Evolutionary conservation across 352 stramenopile genomes (phyloP), one percentile per base, ranked within the genome.

Genomic region (Pythium biforme): DNA sequence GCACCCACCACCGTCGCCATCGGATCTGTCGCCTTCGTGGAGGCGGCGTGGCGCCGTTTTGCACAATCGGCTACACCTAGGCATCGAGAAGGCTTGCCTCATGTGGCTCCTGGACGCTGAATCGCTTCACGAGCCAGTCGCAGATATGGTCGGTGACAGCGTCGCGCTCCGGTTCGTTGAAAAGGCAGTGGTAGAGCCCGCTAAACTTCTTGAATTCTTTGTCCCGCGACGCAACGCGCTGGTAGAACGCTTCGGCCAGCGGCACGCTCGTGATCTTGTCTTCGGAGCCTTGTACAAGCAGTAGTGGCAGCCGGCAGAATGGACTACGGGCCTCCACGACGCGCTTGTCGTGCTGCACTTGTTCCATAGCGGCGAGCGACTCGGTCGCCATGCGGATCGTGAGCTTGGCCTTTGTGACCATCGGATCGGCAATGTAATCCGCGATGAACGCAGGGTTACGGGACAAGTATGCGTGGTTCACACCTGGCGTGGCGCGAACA

Each of bases 191-290:
- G 54, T 69, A 90, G 12, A 75, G 50, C 0, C 74, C 80, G 3
- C 72, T 63, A 40, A 89, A 80, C 26, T 84, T 41, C 55, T 76
- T 75, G 48, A 90, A 70, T 31, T 77, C 63, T 60, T 92, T 90
- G 76, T 90, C 79, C 11, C 37, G 54, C 33, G 56, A 79, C 0
- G 62, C 69, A 20, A 77, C 48, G 15, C 75, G 75, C 6, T 43
- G 37, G 46, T 75, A 76, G 47, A 92, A 90, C 33, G 68, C 58
- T 27, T 74, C 31, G 8, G 77, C 73, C 11, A 76, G 39, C 11
- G 69, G 57, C 5, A 83, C 59, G 58, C 54, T 68, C 40, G 64
- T 72, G 39, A 72, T 40, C 27, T 60, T 59, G 64, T 72, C 64
- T 2, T 60, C n/a, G 1, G 52, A 53, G 22, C 64, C 64, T 49